These are phyloP conservation scores for Fusarium kyushuense DNA, from an alignment of 2,329 filamentous ascomycete genomes.

Conservation along the genomic window DNA sequence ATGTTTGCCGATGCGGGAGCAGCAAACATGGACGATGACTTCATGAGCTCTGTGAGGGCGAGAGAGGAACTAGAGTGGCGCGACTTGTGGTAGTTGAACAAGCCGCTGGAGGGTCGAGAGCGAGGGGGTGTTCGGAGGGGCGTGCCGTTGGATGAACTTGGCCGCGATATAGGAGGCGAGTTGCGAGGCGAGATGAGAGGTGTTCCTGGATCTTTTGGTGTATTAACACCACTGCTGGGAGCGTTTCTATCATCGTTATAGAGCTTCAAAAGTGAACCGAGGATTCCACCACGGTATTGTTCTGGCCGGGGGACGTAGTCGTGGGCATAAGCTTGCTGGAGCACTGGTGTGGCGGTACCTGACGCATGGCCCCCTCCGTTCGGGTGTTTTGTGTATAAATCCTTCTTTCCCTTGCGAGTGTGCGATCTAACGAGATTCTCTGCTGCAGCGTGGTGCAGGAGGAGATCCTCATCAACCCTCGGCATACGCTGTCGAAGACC, in stretches of 20 bases:
- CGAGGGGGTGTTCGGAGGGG: slow-evolving; percentile 48
- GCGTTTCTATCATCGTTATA: slow-evolving; percentile 65
- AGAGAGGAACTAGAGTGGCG: slow-evolving; percentile 58
- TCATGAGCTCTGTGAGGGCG: slow-evolving; percentile 64
- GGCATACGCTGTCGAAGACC: slow-evolving; percentile 42
- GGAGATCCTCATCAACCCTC: slow-evolving; percentile 35
- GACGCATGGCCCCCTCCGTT: slow-evolving; percentile 47
- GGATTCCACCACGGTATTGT: slow-evolving; percentile 78
- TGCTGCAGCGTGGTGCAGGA: slow-evolving; percentile 48
- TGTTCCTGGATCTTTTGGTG: slow-evolving; percentile 55
- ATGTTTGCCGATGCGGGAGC: slow-evolving; percentile 60
- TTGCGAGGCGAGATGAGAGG: slow-evolving; percentile 57
- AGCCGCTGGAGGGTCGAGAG: slow-evolving; percentile 54
- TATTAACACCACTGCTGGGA: slow-evolving; percentile 57
- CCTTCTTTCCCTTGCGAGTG: slow-evolving; percentile 47
- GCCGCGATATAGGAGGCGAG: slow-evolving; percentile 57
- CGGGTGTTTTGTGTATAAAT: slow-evolving; percentile 50
- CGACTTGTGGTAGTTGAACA: slow-evolving; percentile 58
- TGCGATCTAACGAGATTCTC: slow-evolving; percentile 55
- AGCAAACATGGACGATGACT: slow-evolving; percentile 65
- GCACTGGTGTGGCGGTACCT: slow-evolving; percentile 54
- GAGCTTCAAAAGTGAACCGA: slow-evolving; percentile 78
- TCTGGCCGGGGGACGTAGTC: slow-evolving; percentile 74
- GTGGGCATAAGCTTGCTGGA: slow-evolving; percentile 63
- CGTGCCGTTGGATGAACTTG: slow-evolving; percentile 54